Percentiles rank a stretch among this genome's conserved stretches.
Evolutionary conservation across 257 asterid genomes (phyloP).

Genomic region (Solanum raphanifolium): DNA sequence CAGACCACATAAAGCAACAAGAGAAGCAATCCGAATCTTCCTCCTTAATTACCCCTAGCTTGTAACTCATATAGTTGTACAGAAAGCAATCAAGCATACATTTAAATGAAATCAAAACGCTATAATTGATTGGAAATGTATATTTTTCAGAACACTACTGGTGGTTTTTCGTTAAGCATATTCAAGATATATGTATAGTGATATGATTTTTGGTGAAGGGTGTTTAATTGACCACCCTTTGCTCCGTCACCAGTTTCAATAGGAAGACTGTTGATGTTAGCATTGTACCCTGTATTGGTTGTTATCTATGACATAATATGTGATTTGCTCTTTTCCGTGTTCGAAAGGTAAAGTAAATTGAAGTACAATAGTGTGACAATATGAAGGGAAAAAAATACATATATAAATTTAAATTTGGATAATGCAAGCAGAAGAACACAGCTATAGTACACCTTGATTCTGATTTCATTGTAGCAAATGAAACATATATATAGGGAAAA

Average conservation of each 20-base stretch:
- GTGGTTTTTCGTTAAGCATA: background rate
- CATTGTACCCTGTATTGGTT: background rate
- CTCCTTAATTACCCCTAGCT: constrained; percentile 42
- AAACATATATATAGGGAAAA: background rate
- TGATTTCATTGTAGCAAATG: background rate
- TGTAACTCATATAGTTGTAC: constrained; percentile 17
- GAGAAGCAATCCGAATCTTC: constrained; percentile 44
- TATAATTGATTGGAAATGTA: background rate
- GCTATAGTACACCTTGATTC: background rate
- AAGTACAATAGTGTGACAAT: background rate
- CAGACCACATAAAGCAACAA: constrained; percentile 66
- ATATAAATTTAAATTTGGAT: background rate
- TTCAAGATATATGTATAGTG: background rate
- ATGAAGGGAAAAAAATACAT: background rate
- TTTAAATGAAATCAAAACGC: background rate
- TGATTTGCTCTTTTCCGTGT: background rate
- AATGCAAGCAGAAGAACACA: background rate
- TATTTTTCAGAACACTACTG: background rate
- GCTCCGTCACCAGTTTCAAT: background rate
- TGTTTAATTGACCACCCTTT: background rate
- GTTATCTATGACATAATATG: background rate
- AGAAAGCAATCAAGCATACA: background rate
- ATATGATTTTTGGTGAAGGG: background rate
- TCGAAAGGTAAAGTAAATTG: background rate
- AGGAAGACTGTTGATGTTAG: background rate